Percentiles rank a stretch among this genome's conserved stretches.
Evolutionary conservation across 2,329 filamentous ascomycete species (phyloP).

Genomic region (Hymenoscyphus fraxineus): DNA sequence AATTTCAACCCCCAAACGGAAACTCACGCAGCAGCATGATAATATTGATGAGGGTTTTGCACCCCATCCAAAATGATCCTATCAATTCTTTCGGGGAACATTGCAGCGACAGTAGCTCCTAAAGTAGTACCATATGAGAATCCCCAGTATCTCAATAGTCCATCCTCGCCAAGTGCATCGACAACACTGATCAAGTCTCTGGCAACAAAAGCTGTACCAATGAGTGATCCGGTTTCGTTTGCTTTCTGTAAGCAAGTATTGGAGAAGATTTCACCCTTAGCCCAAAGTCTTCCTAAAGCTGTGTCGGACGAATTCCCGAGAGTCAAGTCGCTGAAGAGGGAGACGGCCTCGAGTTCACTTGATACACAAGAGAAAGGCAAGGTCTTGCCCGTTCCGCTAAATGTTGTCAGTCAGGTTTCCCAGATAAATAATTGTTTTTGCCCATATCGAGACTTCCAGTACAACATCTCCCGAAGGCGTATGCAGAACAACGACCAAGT

Average conservation of each 20-base stretch:
- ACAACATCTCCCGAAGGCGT: too few relatives aligned
- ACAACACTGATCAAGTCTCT: slow-evolving; percentile 16
- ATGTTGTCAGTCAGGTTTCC: background rate
- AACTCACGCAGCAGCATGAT: slow-evolving; percentile 5
- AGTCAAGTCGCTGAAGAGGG: background rate
- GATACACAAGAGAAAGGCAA: slow-evolving; percentile 11
- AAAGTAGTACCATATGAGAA: slow-evolving; percentile 18
- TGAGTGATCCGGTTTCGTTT: slow-evolving; percentile 8
- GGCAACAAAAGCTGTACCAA: slow-evolving; percentile 19
- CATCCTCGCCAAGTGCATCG: slow-evolving; percentile 17
- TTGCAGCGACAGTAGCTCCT: slow-evolving; percentile 15
- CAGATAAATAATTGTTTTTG: too few relatives aligned
- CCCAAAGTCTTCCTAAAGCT: slow-evolving; percentile 11
- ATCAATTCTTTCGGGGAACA: slow-evolving; percentile 15
- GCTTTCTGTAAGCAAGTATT: slow-evolving; percentile 10
- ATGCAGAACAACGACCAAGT: too few relatives aligned
- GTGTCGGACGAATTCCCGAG: slow-evolving; percentile 9
- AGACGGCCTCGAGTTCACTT: background rate
- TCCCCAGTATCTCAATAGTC: slow-evolving; percentile 17
- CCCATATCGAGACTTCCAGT: too few relatives aligned
- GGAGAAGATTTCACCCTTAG: background rate
- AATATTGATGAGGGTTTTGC: slow-evolving; percentile 9
- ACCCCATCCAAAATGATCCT: slow-evolving; percentile 17
- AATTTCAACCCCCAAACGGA: too few relatives aligned
- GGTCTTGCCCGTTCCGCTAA: slow-evolving; percentile 14